Percentiles rank a stretch among this genome's conserved stretches.
Evolutionary conservation across 805 yeast genomes (phyloP).

Genomic region (Cyberlindnera lachancei): DNA sequence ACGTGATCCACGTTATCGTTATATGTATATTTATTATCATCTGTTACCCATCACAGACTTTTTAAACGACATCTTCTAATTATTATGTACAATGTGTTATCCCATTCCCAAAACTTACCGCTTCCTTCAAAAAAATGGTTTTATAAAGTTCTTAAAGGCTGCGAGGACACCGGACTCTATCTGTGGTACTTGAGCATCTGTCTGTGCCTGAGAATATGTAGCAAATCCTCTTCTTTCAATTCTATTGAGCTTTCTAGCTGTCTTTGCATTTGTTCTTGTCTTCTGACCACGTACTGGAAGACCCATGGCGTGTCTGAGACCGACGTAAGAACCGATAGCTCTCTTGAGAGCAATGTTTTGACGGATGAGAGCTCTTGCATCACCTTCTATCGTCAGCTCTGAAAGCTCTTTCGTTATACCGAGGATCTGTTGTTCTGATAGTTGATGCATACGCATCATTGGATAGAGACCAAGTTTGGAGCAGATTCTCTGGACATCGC

Average conservation of each 20-base stretch:
- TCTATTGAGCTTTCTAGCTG: constrained; percentile 81
- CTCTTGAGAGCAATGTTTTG: constrained; percentile 75
- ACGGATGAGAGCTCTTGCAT: constrained; percentile 62
- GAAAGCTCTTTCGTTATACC: constrained; percentile 83
- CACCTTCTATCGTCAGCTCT: constrained; percentile 75
- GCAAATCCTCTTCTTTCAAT: constrained; percentile 50
- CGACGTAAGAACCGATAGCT: constrained; percentile 76
- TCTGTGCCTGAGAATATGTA: constrained; percentile 4
- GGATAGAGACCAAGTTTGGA: constrained; percentile 90
- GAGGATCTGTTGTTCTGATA: constrained; percentile 81
- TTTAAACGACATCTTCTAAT: too few relatives aligned
- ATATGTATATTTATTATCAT: too few relatives aligned
- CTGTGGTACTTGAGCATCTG: background rate
- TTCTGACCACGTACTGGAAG: constrained; percentile 83
- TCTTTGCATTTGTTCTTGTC: constrained; percentile 83
- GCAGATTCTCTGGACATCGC: constrained; percentile 68
- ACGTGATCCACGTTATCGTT: constrained; percentile 12
- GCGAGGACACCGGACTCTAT: constrained; percentile 14
- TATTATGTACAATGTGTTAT: too few relatives aligned
- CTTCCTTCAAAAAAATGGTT: constrained; percentile 9
- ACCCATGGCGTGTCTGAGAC: constrained; percentile 83
- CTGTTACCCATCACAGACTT: too few relatives aligned
- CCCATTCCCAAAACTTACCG: too few relatives aligned
- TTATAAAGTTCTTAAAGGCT: constrained; percentile 18
- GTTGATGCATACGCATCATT: constrained; percentile 87